Percentiles rank a stretch among this genome's conserved stretches.
Evolutionary conservation across 2,329 filamentous ascomycete genomes (phyloP).

Genomic region (Colletotrichum cordylinicola): DNA sequence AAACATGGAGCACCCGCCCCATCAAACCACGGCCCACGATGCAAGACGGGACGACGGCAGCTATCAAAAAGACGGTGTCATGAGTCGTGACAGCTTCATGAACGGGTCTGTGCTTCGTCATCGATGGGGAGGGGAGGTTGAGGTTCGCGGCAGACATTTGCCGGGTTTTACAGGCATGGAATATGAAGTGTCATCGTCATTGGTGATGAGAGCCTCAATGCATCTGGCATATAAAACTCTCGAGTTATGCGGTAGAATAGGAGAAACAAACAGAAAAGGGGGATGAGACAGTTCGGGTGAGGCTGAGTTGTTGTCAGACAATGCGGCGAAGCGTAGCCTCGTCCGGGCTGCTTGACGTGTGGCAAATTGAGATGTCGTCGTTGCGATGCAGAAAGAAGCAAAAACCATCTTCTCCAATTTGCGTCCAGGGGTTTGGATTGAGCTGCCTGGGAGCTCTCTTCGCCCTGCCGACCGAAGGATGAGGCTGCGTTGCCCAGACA

Average conservation of each 20-base stretch:
- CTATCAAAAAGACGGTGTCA: neutral
- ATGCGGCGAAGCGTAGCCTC: neutral
- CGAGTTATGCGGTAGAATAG: neutral
- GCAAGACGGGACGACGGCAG: neutral
- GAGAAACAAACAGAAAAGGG: neutral
- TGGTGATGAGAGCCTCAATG: neutral
- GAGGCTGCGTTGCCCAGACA: neutral
- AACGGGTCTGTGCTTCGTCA: neutral
- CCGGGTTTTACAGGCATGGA: neutral
- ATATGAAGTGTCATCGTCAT: neutral
- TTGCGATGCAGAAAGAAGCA: neutral
- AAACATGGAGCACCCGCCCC: neutral
- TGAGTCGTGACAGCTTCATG: conserved; percentile 6
- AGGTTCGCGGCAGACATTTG: neutral
- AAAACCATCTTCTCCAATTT: neutral
- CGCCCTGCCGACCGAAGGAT: neutral
- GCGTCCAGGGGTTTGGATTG: neutral
- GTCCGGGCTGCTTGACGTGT: neutral
- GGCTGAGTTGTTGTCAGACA: neutral
- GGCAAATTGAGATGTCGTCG: conserved; percentile 1
- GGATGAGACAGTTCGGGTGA: neutral
- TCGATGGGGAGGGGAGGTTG: neutral
- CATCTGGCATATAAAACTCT: neutral
- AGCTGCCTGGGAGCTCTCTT: neutral
- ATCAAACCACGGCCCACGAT: neutral